phyloP scores from a whole-genome alignment of 75 land plant genomes.

The Sequoia sempervirens region DNA sequence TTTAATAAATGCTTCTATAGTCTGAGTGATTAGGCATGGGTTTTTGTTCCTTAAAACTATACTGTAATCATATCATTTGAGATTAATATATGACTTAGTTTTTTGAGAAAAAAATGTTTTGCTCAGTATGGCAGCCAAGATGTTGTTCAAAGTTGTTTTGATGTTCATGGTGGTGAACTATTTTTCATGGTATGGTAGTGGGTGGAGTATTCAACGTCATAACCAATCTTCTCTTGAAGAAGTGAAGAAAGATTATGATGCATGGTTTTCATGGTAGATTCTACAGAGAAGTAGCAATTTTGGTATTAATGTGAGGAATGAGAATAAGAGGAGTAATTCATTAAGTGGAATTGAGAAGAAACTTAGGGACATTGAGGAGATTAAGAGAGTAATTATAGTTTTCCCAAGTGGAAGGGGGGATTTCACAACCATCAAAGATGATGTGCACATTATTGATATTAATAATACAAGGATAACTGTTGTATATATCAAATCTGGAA shows the following conservation, averaged over 20 bases:
- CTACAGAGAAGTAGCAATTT: no score
- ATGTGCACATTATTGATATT: slow-evolving; percentile 27
- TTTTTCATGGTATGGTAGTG: no score
- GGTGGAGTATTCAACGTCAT: no score
- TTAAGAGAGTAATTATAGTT: not conserved
- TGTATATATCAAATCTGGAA: slow-evolving; percentile 39
- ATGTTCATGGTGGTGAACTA: not conserved
- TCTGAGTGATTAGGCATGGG: not conserved
- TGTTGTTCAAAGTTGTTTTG: not conserved
- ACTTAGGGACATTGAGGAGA: not conserved
- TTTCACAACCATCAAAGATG: slow-evolving; percentile 44
- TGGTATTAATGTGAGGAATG: no score
- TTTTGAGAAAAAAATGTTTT: not conserved
- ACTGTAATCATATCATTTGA: not conserved
- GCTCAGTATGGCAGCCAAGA: not conserved
- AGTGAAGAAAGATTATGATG: no score
- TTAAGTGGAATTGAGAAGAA: no score
- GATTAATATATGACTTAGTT: not conserved
- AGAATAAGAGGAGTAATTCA: no score
- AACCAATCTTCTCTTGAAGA: no score
- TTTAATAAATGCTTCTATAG: not conserved
- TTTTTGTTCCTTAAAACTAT: not conserved
- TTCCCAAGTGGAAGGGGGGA: slow-evolving; percentile 8
- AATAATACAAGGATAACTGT: slow-evolving; percentile 37
- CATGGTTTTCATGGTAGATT: no score